Evolutionary conservation across 805 yeast genomes (phyloP).

Genomic region (Candida methanosorbosa): DNA sequence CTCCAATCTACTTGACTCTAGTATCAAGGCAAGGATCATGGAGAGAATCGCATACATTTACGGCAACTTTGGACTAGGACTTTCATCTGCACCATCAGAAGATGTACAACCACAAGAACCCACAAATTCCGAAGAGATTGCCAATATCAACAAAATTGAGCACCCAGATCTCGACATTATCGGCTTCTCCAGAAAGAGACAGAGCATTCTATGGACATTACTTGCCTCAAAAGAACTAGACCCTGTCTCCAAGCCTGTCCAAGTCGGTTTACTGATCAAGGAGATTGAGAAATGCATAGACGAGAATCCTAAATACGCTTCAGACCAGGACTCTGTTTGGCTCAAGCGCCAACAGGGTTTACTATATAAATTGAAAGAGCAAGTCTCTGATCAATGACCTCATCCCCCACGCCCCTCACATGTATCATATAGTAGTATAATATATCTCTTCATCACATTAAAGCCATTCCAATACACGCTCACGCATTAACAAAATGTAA

Average conservation of each 20-base stretch:
- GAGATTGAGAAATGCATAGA: too few species aligned
- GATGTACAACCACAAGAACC: constrained; percentile 1
- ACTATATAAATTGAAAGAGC: too few species aligned
- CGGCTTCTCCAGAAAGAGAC: constrained; percentile 58
- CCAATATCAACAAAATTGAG: constrained; percentile 20
- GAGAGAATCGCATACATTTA: constrained; percentile 27
- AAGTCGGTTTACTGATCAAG: too few species aligned
- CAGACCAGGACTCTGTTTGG: too few species aligned
- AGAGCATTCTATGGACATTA: constrained; percentile 69
- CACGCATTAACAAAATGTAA: too few species aligned
- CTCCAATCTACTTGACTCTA: constrained; percentile 36
- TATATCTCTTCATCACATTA: too few species aligned
- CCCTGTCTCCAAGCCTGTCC: constrained; percentile 17
- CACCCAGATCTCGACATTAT: constrained; percentile 32
- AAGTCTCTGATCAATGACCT: too few species aligned
- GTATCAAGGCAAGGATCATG: constrained; percentile 29
- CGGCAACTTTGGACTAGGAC: constrained; percentile 9
- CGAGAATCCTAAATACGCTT: too few species aligned
- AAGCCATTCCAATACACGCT: too few species aligned
- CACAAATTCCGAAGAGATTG: constrained; percentile 24
- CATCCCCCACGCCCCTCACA: too few species aligned
- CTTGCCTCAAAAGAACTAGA: constrained; percentile 71
- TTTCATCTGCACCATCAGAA: constrained; percentile 1
- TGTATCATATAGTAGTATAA: too few species aligned
- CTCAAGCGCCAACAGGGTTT: too few species aligned